Evolutionary conservation across 768 basidiomycete genomes (phyloP).

Genomic region (Leucogyrophana mollusca): DNA sequence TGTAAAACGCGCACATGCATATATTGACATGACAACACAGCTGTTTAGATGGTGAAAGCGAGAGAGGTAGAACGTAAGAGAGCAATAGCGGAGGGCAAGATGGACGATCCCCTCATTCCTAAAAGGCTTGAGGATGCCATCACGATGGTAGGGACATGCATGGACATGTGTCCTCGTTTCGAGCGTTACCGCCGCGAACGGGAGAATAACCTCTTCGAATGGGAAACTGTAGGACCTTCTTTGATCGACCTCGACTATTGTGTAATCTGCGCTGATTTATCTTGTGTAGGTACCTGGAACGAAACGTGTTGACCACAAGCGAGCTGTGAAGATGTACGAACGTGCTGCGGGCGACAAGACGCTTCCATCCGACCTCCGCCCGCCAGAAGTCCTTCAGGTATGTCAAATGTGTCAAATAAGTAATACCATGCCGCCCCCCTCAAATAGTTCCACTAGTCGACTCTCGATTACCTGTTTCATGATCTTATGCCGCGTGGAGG

Average conservation of each 20-base stretch:
- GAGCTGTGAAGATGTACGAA: conserved; percentile 94
- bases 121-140: conserved; percentile 87
- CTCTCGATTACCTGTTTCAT: conserved; percentile 91
- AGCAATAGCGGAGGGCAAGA: conserved; percentile 80
- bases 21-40: conserved; percentile 18
- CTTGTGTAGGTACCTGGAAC: conserved; percentile 69
- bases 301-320: conserved; percentile 80
- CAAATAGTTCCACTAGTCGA: conserved; percentile 46
- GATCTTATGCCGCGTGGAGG: conserved; percentile 70
- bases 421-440: conserved; percentile 1
- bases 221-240: conserved; percentile 67
- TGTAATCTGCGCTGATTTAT: conserved; percentile 32
- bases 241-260: conserved; percentile 6
- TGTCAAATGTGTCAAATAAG: conserved; percentile 13
- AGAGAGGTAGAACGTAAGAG: conserved; percentile 69
- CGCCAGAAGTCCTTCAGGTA: conserved; percentile 80
- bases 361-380: conserved; percentile 88
- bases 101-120: conserved; percentile 81
- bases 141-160: conserved; percentile 88
- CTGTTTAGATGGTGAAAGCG: conserved; percentile 61
- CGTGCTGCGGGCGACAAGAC: conserved; percentile 92
- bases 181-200: conserved; percentile 89
- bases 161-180: conserved; percentile 93
- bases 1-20: conserved; percentile 23
- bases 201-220: conserved; percentile 83